Evolutionary conservation across 2,329 filamentous ascomycete species (phyloP), one percentile per base, ranked within the genome.

Genomic region (Diaporthe longicolla): DNA sequence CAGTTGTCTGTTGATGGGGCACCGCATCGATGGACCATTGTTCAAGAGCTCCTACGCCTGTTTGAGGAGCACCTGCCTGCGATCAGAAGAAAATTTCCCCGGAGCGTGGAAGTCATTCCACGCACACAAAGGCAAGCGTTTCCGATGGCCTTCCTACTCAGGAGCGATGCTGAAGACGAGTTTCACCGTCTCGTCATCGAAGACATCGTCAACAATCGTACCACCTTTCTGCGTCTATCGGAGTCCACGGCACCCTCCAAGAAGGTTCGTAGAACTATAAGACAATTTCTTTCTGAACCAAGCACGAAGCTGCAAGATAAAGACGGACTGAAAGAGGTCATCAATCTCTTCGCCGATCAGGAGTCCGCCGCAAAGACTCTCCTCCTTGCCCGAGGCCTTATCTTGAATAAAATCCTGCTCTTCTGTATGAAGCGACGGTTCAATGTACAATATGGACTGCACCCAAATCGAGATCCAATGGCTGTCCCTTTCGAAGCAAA

Each of bases 401-500:
- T 95, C 0, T 85, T 89, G 0, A 86, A 91, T 71, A 83, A 88
- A 0, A 89, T 95, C 3, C 80, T 95, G 0, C 78, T 89, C 1
- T 87, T 91, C 35, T 88, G 85, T 3, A 78, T 93, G 0, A 88
- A 89, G 68, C 93, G 93, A 78, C 83, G 90, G 5, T 94, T 89
- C 89, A 91, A 92, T 37, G 92, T 95, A 0, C 85, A 89, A 57
- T 95, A 92, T 61, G 90, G 90, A 0, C 81, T 92, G 0, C 86
- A 91, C 76, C 86, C 88, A 0, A 59, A 75, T 0, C 85, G 93
- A 19, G 84, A 87, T 54, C 90, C 90, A 0, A 87, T 93, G 7
- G 92, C 92, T 0, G 93, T 94, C 0, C 93, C 93, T 0, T 94
- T 88, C 65, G 85, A 89, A 15, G 90, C 91, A 0, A 94, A 94